phyloP scores from a whole-genome alignment of 139 green algal species.

The Tetratostichococcus sp. region DNA sequence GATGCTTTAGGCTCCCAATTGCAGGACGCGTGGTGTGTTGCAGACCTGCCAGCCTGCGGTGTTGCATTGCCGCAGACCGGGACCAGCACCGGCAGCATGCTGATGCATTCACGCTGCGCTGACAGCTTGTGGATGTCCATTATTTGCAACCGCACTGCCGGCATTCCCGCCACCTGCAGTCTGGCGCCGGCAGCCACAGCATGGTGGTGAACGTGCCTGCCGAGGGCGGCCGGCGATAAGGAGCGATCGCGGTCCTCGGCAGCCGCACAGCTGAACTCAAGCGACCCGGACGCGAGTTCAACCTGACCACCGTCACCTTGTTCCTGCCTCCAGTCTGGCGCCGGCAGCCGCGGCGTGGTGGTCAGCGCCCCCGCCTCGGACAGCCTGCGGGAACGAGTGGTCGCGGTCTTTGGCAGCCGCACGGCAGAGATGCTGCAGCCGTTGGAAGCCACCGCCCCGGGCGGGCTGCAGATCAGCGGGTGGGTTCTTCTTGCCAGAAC shows the following conservation, averaged over 20 bases:
- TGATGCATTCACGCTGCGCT: too few relatives aligned
- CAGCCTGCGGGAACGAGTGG: slow-evolving; percentile 60
- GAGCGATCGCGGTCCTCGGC: slow-evolving; percentile 82
- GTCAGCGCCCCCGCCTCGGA: slow-evolving; percentile 52
- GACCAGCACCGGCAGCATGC: too few relatives aligned
- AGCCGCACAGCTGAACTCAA: slow-evolving; percentile 52
- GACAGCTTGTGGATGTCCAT: too few relatives aligned
- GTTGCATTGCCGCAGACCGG: too few relatives aligned
- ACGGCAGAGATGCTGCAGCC: slow-evolving; percentile 52
- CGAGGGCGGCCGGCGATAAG: slow-evolving; percentile 35
- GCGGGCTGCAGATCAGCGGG: slow-evolving; percentile 6
- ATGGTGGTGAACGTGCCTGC: slow-evolving; percentile 64
- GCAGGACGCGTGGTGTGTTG: too few relatives aligned
- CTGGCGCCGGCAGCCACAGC: slow-evolving; percentile 39
- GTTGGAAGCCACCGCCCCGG: slow-evolving; percentile 23
- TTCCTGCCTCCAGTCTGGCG: slow-evolving; percentile 52
- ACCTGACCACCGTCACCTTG: too few relatives aligned
- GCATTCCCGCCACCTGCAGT: too few relatives aligned
- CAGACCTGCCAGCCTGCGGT: too few relatives aligned
- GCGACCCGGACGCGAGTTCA: too few relatives aligned
- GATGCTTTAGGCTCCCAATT: too few relatives aligned
- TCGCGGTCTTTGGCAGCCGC: slow-evolving; percentile 78
- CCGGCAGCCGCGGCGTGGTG: slow-evolving; percentile 46
- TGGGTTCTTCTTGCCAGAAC: not conserved
- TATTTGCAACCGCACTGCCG: not conserved